Percentiles rank a stretch among this genome's conserved stretches.
phyloP scores from a whole-genome alignment of 1,284 basidiomycete species.

The Wallemia hederae region DNA sequence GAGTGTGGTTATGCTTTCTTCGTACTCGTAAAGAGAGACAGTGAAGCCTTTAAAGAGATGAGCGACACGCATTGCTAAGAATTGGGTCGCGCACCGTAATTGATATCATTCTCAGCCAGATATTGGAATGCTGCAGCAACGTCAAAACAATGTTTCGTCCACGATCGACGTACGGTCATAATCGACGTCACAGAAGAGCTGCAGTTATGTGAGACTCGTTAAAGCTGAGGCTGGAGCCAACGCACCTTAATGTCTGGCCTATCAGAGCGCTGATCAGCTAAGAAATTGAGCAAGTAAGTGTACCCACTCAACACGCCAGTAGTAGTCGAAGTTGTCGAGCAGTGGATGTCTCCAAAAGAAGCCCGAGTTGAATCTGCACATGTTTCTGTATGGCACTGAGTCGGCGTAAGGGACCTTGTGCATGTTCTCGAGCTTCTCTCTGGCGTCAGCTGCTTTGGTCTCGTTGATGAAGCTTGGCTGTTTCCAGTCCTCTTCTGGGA shows the following conservation, averaged over 20 bases:
- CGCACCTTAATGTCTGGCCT: neutral
- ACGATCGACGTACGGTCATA: conserved; percentile 20
- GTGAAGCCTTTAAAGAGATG: conserved; percentile 30
- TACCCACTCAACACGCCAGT: conserved; percentile 51
- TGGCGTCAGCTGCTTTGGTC: conserved; percentile 28
- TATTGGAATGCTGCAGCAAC: conserved; percentile 3
- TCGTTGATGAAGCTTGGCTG: conserved; percentile 58
- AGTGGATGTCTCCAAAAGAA: conserved; percentile 54
- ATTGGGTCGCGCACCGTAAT: neutral
- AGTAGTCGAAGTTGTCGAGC: conserved; percentile 55
- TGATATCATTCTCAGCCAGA: neutral
- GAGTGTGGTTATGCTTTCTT: conserved; percentile 42
- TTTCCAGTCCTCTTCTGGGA: conserved; percentile 51
- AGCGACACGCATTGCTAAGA: neutral
- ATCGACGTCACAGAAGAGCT: conserved; percentile 39
- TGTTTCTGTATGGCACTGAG: conserved; percentile 25
- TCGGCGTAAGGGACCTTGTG: conserved; percentile 59
- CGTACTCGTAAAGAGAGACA: conserved; percentile 45
- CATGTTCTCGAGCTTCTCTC: conserved; percentile 37
- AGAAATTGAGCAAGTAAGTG: neutral
- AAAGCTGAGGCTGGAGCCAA: conserved; percentile 2
- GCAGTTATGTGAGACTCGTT: conserved; percentile 14
- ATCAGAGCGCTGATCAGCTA: conserved; percentile 7
- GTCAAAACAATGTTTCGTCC: no score
- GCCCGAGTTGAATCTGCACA: conserved; percentile 77